phyloP scores from a whole-genome alignment of 2,329 filamentous ascomycete species.

The Leptographium wingfieldii region DNA sequence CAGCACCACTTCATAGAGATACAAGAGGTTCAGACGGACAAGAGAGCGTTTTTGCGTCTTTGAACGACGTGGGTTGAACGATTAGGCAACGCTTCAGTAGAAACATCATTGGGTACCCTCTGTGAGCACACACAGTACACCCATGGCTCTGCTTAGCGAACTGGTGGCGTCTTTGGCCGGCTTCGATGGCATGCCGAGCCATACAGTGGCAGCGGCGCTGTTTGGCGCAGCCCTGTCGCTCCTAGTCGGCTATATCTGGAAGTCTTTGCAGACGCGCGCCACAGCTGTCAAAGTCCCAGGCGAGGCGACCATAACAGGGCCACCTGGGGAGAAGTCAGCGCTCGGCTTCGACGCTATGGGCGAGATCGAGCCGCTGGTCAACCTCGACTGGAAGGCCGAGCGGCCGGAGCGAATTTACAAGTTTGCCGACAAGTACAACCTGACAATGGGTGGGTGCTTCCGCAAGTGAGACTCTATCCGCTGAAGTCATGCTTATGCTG shows the following conservation, averaged over 20 bases:
- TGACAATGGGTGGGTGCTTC: constrained; percentile 8
- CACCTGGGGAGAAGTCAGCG: not conserved
- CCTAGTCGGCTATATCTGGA: not conserved
- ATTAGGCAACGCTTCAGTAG: too few relatives aligned
- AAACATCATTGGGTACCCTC: not conserved
- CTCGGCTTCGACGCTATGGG: constrained; percentile 6
- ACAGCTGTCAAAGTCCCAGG: not conserved
- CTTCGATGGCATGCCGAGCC: not conserved
- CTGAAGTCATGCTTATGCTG: too few relatives aligned
- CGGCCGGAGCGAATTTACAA: constrained; percentile 7
- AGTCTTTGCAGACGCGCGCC: not conserved
- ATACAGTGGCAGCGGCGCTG: not conserved
- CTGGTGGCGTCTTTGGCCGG: not conserved
- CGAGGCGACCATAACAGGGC: not conserved
- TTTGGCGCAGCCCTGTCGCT: not conserved
- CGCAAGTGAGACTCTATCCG: not conserved
- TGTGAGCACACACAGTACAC: not conserved
- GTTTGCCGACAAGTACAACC: constrained; percentile 10
- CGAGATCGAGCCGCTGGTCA: constrained; percentile 3
- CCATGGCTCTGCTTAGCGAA: not conserved
- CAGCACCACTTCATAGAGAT: not conserved
- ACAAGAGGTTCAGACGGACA: not conserved
- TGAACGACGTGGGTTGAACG: not conserved
- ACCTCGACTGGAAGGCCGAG: constrained; percentile 4
- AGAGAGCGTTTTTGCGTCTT: not conserved